These are phyloP conservation scores for Sclerotinia borealis DNA, from an alignment of 2,329 filamentous ascomycete species.

Conservation along the genomic window DNA sequence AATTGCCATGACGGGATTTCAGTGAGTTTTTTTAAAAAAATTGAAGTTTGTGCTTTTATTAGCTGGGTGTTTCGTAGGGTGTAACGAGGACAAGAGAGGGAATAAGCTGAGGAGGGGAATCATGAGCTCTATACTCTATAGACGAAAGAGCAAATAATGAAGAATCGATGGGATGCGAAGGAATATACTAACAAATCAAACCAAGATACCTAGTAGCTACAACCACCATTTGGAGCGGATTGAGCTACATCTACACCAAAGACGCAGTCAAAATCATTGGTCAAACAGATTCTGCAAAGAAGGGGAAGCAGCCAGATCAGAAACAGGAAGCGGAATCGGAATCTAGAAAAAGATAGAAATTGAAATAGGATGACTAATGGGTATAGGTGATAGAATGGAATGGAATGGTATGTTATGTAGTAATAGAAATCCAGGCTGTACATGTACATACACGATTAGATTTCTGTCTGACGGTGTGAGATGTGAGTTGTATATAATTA, in stretches of 20 bases:
- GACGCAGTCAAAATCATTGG: conserved; percentile 83
- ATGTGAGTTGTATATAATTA: too few relatives aligned
- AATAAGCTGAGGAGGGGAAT: neutral
- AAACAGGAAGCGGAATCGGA: neutral
- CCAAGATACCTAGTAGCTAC: conserved; percentile 74
- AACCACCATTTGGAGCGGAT: conserved; percentile 89
- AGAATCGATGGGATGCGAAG: too few relatives aligned
- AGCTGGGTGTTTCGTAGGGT: too few relatives aligned
- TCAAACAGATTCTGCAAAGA: conserved; percentile 26
- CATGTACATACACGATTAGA: too few relatives aligned
- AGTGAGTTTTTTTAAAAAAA: conserved; percentile 52
- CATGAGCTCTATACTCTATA: too few relatives aligned
- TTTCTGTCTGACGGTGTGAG: too few relatives aligned
- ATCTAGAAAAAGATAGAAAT: too few relatives aligned
- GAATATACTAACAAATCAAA: conserved; percentile 18
- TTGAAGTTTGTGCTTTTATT: neutral
- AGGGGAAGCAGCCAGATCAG: conserved; percentile 5
- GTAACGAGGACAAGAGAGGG: neutral
- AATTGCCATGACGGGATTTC: conserved; percentile 52
- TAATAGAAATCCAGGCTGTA: too few relatives aligned
- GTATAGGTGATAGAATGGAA: too few relatives aligned
- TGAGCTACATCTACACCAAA: conserved; percentile 86
- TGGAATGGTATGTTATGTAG: too few relatives aligned
- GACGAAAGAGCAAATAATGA: too few relatives aligned
- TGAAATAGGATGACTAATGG: too few relatives aligned